phyloP scores from a whole-genome alignment of 2,329 filamentous ascomycete species.

The Scorias spongiosa region DNA sequence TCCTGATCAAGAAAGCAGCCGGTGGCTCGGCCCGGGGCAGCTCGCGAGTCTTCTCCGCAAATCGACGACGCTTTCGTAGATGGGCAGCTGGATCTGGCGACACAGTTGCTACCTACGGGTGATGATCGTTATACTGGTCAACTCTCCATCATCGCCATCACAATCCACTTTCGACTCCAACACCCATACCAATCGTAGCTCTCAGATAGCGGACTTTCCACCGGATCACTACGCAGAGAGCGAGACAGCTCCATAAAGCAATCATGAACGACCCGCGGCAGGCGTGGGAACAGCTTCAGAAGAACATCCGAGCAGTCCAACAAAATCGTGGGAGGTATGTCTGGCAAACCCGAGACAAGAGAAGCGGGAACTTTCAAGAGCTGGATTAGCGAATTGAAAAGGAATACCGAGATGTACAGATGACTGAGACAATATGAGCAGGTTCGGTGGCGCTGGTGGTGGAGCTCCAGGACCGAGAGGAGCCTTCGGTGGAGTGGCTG shows the following conservation, averaged over 20 bases:
- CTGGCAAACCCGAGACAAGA: too few species aligned
- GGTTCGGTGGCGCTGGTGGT: constrained; percentile 34
- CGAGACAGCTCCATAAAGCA: not conserved
- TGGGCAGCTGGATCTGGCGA: not conserved
- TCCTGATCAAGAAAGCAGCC: too few species aligned
- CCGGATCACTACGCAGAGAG: too few species aligned
- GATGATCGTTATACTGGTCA: too few species aligned
- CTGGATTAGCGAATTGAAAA: too few species aligned
- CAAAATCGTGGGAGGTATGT: constrained; percentile 31
- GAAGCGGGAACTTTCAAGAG: too few species aligned
- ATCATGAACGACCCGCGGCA: constrained; percentile 43
- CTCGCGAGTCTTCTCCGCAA: not conserved
- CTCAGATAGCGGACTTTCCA: too few species aligned
- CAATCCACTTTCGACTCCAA: not conserved
- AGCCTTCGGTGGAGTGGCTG: constrained; percentile 38
- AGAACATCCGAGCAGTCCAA: constrained; percentile 36
- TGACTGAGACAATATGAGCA: constrained; percentile 3
- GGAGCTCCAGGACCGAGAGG: constrained; percentile 34
- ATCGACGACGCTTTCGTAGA: not conserved
- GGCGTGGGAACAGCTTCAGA: constrained; percentile 50
- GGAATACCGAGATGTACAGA: too few species aligned
- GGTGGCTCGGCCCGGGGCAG: not conserved
- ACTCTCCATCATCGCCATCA: not conserved
- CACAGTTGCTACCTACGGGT: not conserved
- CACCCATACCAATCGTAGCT: not conserved